phyloP scores from a whole-genome alignment of 495 filamentous ascomycete species.

The Hyaloscypha variabilis region DNA sequence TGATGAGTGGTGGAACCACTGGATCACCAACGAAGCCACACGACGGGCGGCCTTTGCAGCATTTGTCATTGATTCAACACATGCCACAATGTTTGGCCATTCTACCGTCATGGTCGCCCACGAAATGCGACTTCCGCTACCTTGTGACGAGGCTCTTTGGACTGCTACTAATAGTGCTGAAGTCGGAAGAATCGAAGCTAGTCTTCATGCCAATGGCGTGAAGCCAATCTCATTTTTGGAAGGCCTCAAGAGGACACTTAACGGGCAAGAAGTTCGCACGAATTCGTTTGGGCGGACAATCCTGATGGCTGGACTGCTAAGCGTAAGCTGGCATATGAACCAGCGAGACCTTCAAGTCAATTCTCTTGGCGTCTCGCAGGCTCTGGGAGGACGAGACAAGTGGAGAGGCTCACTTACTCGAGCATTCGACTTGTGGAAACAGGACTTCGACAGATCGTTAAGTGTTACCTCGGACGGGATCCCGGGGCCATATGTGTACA shows the following conservation, averaged over 20 bases:
- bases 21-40: conserved; percentile 94
- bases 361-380: conserved; percentile 73
- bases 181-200: conserved; percentile 84
- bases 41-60: conserved; percentile 90
- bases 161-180: conserved; percentile 87
- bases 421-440: conserved; percentile 94
- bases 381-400: conserved; percentile 87
- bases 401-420: conserved; percentile 88
- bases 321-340: conserved; percentile 97
- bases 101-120: conserved; percentile 97
- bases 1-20: conserved; percentile 95
- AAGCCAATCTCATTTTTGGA: conserved; percentile 90
- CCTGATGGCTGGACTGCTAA: conserved; percentile 91
- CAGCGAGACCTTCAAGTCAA: conserved; percentile 94
- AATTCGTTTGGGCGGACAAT: conserved; percentile 96
- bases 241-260: conserved; percentile 87
- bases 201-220: conserved; percentile 78
- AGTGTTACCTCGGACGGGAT: conserved; percentile 41
- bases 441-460: conserved; percentile 88
- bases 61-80: conserved; percentile 93
- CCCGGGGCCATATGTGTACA: conserved; percentile 41
- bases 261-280: conserved; percentile 83
- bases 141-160: conserved; percentile 94
- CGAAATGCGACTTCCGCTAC: conserved; percentile 89
- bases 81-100: conserved; percentile 98